phyloP scores from a whole-genome alignment of 805 yeast genomes.

The Ogataea minuta region DNA sequence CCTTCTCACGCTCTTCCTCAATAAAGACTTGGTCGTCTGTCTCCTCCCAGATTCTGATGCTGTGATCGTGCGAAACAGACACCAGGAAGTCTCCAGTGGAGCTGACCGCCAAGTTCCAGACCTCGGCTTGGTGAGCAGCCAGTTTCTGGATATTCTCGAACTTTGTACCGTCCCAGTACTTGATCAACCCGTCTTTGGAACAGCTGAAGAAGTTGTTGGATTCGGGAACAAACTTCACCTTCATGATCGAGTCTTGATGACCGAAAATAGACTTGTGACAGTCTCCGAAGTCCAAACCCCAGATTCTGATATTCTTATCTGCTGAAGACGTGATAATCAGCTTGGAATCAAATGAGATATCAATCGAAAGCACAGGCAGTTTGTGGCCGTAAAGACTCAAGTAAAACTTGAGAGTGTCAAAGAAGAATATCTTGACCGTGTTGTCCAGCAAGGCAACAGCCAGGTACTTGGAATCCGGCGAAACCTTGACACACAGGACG shows the following conservation, averaged over 20 bases:
- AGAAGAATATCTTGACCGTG: conserved; percentile 92
- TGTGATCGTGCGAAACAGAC: conserved; percentile 89
- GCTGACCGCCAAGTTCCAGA: conserved; percentile 88
- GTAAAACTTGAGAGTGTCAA: conserved; percentile 83
- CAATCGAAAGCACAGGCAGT: conserved; percentile 89
- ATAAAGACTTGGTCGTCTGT: conserved; percentile 94
- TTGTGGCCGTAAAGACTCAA: conserved; percentile 94
- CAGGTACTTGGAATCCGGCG: conserved; percentile 73
- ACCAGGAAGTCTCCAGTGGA: conserved; percentile 67
- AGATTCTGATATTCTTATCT: conserved; percentile 93
- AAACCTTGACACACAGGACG: conserved; percentile 71
- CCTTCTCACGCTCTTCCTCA: conserved; percentile 96
- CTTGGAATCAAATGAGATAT: conserved; percentile 86
- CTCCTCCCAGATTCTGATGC: conserved; percentile 89
- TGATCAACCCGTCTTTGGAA: conserved; percentile 83
- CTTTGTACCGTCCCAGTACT: conserved; percentile 98
- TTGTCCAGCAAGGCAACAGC: conserved; percentile 87
- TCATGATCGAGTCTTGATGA: conserved; percentile 94
- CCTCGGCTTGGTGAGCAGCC: conserved; percentile 85
- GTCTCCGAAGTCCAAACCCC: conserved; percentile 99
- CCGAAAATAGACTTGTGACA: conserved; percentile 96
- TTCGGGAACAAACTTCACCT: conserved; percentile 78
- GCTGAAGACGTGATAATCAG: conserved; percentile 91
- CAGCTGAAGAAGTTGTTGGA: conserved; percentile 87
- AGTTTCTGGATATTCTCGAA: conserved; percentile 90